Percentiles rank a stretch among this genome's conserved stretches.
Conservation (phyloP, 345 rosid species). For the Eucalyptus tenuipes region DNA sequence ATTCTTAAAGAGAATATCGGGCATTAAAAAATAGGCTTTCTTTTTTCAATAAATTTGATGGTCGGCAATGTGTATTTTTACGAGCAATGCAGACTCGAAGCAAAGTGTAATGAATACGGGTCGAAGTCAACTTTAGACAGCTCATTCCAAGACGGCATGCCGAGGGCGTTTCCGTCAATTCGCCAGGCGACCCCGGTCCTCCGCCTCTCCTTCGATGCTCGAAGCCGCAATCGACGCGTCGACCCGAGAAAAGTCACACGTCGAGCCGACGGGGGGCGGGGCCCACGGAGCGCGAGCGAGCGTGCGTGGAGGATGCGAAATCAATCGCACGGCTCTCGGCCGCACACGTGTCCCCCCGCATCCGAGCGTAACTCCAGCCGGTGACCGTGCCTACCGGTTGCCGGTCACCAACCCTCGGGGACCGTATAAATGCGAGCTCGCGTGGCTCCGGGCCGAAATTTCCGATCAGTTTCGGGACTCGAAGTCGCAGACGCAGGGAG, state of each 20-base stretch:
- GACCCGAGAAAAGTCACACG: not conserved
- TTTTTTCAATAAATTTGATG: not conserved
- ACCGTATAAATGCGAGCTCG: not conserved
- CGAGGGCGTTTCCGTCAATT: not conserved
- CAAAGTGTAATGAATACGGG: not conserved
- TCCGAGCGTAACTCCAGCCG: not conserved
- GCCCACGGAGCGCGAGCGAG: not conserved
- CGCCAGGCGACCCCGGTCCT: not conserved
- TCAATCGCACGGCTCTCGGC: not conserved
- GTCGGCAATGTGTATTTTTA: not conserved
- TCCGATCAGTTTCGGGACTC: not conserved
- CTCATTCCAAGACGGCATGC: not conserved
- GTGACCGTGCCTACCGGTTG: conserved; percentile 19
- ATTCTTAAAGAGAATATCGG: not conserved
- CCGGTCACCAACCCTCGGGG: not conserved
- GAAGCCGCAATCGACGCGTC: not conserved
- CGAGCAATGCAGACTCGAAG: not conserved
- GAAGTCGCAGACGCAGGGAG: not conserved
- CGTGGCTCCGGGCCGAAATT: not conserved
- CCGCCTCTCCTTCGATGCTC: not conserved
- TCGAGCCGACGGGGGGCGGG: not conserved
- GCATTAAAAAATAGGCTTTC: not conserved
- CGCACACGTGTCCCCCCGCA: conserved; percentile 23
- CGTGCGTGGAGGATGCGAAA: not conserved
- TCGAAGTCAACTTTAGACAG: not conserved